Conservation (phyloP, 371 early-diverging fungal species). For the Syncephalastrum contaminatum region DNA sequence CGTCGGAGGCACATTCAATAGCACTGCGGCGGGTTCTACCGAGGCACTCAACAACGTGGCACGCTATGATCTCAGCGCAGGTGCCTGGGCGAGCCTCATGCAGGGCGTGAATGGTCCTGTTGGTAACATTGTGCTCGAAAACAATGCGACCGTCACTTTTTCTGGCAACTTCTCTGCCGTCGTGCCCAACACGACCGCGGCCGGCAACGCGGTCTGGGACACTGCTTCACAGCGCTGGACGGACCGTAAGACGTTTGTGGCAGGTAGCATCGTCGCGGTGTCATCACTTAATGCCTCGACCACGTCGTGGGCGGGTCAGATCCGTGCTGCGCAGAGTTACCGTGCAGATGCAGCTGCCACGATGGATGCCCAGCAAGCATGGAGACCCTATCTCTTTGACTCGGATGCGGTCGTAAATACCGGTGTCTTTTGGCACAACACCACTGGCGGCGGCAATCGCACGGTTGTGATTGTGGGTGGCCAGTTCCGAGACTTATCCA, state of each 20-base stretch:
- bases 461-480: constrained; percentile 32
- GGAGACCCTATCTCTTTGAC: constrained; percentile 16
- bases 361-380: constrained; percentile 3
- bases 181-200: not conserved
- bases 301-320: constrained; percentile 19
- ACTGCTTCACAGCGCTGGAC: constrained; percentile 16
- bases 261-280: constrained; percentile 18
- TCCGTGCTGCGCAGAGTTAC: constrained; percentile 36
- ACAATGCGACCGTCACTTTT: constrained; percentile 22
- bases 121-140: constrained; percentile 13
- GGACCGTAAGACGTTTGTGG: constrained; percentile 14
- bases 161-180: constrained; percentile 28
- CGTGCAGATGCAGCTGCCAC: constrained; percentile 19
- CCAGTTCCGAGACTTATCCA: constrained; percentile 21
- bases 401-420: constrained; percentile 19
- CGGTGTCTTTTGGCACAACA: constrained; percentile 37
- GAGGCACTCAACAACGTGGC: constrained; percentile 28
- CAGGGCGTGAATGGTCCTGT: constrained; percentile 37
- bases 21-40: constrained; percentile 7
- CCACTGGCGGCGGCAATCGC: constrained; percentile 14
- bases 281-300: not conserved
- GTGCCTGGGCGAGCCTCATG: constrained; percentile 23
- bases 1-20: constrained; percentile 35
- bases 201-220: constrained; percentile 29
- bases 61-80: constrained; percentile 15